phyloP scores from a whole-genome alignment of 495 filamentous ascomycete species.

The Polyplosphaeria fusca region DNA sequence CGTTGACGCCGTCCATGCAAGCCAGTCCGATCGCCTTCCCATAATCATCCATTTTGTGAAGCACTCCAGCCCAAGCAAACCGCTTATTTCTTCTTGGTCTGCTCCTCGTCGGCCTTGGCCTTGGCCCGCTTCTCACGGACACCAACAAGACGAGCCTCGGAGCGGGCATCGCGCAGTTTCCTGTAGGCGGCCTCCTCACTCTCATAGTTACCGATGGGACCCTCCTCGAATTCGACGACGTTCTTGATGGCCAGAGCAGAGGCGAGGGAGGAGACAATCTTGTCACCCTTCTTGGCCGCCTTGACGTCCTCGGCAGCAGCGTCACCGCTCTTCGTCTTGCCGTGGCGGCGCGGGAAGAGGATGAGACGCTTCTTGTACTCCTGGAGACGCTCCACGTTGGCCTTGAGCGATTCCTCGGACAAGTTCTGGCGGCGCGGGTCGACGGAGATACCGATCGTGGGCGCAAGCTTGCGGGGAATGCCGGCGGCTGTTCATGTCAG shows the following conservation, averaged over 20 bases:
- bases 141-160: conserved; percentile 76
- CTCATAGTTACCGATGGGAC: conserved; percentile 74
- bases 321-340: conserved; percentile 87
- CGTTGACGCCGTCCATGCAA: conserved; percentile 30
- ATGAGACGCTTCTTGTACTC: conserved; percentile 92
- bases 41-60: conserved; percentile 9
- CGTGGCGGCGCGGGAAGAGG: conserved; percentile 92
- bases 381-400: conserved; percentile 94
- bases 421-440: conserved; percentile 96
- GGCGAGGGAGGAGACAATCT: conserved; percentile 54
- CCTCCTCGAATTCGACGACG: conserved; percentile 63
- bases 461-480: conserved; percentile 48
- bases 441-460: conserved; percentile 94
- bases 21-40: conserved; percentile 9
- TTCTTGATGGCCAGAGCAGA: conserved; percentile 69
- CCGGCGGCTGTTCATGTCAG: neutral
- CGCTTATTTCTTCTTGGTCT: conserved; percentile 83
- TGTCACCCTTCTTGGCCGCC: conserved; percentile 63
- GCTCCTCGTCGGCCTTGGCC: conserved; percentile 88
- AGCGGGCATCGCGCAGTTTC: conserved; percentile 78
- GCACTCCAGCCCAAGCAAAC: neutral
- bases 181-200: conserved; percentile 78
- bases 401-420: conserved; percentile 84
- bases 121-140: conserved; percentile 88
- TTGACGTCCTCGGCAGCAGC: conserved; percentile 81